Conservation (phyloP, 2,329 filamentous ascomycete species). For the Colletotrichum phormii region DNA sequence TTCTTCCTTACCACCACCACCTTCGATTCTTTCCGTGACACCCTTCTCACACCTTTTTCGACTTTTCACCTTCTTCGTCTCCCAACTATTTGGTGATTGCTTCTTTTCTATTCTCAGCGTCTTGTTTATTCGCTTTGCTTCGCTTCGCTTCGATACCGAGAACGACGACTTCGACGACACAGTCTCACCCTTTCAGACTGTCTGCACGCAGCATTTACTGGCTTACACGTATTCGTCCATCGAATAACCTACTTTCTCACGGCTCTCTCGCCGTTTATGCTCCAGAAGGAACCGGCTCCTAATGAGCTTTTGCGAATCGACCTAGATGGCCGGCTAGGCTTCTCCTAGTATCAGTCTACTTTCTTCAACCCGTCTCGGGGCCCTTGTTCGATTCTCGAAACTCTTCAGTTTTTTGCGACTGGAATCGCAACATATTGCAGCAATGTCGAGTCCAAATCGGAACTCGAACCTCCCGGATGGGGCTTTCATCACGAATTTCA, state of each 20-base stretch:
- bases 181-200: not conserved
- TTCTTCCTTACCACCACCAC: slow-evolving; percentile 8
- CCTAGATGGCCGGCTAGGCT: slow-evolving; percentile 37
- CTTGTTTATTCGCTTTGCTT: not conserved
- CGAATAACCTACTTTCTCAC: not conserved
- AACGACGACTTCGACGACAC: not conserved
- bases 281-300: slow-evolving; percentile 10
- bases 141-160: not conserved
- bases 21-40: slow-evolving; percentile 17
- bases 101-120: not conserved
- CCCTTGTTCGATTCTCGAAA: slow-evolving; percentile 21
- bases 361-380: slow-evolving; percentile 35
- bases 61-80: not conserved
- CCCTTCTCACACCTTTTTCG: not conserved
- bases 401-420: slow-evolving; percentile 52
- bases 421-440: slow-evolving; percentile 53
- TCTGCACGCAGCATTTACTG: not conserved
- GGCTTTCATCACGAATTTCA: slow-evolving; percentile 61
- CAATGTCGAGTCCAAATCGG: slow-evolving; percentile 54
- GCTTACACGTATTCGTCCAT: slow-evolving; percentile 1
- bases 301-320: slow-evolving; percentile 30
- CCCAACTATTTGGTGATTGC: not conserved
- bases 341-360: slow-evolving; percentile 42
- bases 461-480: slow-evolving; percentile 53
- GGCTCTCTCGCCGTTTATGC: slow-evolving; percentile 20